Percentiles rank a stretch among this genome's conserved stretches.
Evolutionary conservation across 306 rosid species (phyloP).

Genomic region (Carpinus viminea): DNA sequence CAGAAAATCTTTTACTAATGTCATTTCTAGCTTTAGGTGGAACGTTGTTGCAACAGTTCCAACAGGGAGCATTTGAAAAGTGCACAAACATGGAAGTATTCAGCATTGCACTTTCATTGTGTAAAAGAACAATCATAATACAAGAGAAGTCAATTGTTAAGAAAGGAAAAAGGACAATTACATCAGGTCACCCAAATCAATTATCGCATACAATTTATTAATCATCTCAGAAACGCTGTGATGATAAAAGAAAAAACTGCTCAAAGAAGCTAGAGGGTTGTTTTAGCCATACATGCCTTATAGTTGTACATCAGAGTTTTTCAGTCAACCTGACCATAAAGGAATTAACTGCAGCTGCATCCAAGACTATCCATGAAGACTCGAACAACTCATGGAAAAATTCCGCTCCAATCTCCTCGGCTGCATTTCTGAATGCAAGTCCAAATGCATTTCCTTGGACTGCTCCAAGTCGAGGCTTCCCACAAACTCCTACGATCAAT

Average conservation of each 20-base stretch:
- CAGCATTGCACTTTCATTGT: conserved; percentile 5
- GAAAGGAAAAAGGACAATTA: conserved; percentile 1
- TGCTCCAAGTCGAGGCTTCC: conserved; percentile 92
- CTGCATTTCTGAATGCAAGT: conserved; percentile 73
- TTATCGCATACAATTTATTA: conserved; percentile 26
- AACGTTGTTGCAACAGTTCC: neutral
- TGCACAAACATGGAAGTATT: neutral
- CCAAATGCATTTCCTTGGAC: conserved; percentile 89
- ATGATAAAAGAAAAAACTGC: conserved; percentile 15
- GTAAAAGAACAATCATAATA: conserved; percentile 29
- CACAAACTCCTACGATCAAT: conserved; percentile 87
- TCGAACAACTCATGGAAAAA: conserved; percentile 93
- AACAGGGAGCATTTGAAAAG: neutral
- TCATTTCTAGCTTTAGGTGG: conserved; percentile 2
- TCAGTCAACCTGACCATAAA: conserved; percentile 92
- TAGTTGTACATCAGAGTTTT: conserved; percentile 56
- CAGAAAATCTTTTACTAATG: neutral
- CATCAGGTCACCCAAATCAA: conserved; percentile 28
- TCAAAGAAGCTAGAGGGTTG: conserved; percentile 21
- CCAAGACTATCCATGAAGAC: conserved; percentile 89
- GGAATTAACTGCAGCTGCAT: conserved; percentile 66
- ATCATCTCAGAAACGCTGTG: conserved; percentile 29
- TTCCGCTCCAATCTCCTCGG: conserved; percentile 68
- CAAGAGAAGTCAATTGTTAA: conserved; percentile 3
- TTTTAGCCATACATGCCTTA: conserved; percentile 22